A percentile compares a stretch with the other conserved stretches of the same genome.
These are phyloP conservation scores for Botrytis porri DNA, from an alignment of 2,329 filamentous ascomycete species.

Conservation along the genomic window DNA sequence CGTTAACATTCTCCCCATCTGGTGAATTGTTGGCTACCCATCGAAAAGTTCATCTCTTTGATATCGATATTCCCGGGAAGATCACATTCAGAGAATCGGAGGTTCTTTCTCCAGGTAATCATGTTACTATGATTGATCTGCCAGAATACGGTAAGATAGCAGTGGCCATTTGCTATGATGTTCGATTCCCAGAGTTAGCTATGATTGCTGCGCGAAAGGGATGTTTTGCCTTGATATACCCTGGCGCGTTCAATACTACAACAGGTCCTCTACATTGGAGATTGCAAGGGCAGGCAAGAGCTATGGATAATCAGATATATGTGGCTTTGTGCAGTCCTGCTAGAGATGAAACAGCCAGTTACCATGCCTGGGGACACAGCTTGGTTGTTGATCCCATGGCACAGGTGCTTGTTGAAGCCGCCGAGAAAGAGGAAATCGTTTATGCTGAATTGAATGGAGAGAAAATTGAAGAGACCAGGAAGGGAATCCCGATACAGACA, in stretches of 20 bases:
- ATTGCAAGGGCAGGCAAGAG: conserved; percentile 75
- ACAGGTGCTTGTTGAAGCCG: conserved; percentile 73
- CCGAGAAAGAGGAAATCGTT: conserved; percentile 73
- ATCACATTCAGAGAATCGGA: conserved; percentile 90
- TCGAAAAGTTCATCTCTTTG: conserved; percentile 93
- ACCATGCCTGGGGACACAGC: conserved; percentile 91
- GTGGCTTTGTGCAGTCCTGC: conserved; percentile 91
- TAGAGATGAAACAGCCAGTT: conserved; percentile 70
- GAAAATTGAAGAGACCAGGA: conserved; percentile 71
- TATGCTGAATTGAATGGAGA: conserved; percentile 67
- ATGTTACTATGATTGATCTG: conserved; percentile 79
- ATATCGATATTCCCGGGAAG: conserved; percentile 95
- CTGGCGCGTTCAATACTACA: conserved; percentile 94
- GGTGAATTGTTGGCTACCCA: conserved; percentile 83
- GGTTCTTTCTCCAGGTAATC: conserved; percentile 80
- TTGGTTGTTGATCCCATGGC: conserved; percentile 87
- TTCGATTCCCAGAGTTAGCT: conserved; percentile 92
- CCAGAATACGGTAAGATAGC: conserved; percentile 85
- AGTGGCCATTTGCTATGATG: conserved; percentile 94
- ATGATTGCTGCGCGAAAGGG: conserved; percentile 82
- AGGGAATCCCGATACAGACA: conserved; percentile 75
- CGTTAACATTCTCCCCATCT: conserved; percentile 73
- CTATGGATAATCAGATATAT: conserved; percentile 92
- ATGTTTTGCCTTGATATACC: conserved; percentile 87
- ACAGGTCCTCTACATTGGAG: conserved; percentile 93